Conservation (phyloP, 768 basidiomycete species). For the Amanita thiersii region DNA sequence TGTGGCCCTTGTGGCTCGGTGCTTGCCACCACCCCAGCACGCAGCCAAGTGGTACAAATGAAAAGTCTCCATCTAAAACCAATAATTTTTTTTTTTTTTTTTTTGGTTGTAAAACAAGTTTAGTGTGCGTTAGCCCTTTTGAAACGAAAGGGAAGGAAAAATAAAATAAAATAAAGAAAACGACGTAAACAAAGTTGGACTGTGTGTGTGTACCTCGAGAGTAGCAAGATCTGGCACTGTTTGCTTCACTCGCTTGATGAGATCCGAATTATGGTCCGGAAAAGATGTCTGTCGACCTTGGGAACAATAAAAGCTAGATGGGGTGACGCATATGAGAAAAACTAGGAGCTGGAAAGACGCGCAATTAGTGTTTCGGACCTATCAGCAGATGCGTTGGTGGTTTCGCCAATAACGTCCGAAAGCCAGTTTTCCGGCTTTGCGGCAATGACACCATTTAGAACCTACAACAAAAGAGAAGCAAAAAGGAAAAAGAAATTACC, state of each 20-base stretch:
- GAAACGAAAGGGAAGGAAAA: background rate
- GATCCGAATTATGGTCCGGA: constrained; percentile 58
- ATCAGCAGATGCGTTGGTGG: constrained; percentile 75
- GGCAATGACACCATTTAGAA: constrained; percentile 34
- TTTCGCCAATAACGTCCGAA: constrained; percentile 30
- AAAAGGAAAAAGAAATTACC: constrained; percentile 5
- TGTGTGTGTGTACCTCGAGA: constrained; percentile 46
- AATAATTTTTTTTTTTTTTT: background rate
- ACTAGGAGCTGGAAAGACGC: background rate
- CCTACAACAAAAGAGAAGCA: constrained; percentile 21
- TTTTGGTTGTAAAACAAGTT: background rate
- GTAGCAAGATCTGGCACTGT: constrained; percentile 50
- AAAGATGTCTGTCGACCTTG: constrained; percentile 81
- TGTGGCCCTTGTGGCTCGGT: background rate
- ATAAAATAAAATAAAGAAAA: background rate
- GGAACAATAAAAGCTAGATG: constrained; percentile 71
- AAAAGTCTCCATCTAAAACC: constrained; percentile 76
- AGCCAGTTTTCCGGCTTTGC: constrained; percentile 33
- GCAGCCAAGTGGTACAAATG: constrained; percentile 74
- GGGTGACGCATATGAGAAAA: constrained; percentile 1
- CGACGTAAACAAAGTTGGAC: constrained; percentile 1
- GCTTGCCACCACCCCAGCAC: constrained; percentile 43
- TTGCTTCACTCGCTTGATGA: constrained; percentile 48
- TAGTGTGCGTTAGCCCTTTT: background rate
- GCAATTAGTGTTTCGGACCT: constrained; percentile 34